phyloP scores from a whole-genome alignment of 2,329 filamentous ascomycete species.

The Arachnopeziza araneosa region DNA sequence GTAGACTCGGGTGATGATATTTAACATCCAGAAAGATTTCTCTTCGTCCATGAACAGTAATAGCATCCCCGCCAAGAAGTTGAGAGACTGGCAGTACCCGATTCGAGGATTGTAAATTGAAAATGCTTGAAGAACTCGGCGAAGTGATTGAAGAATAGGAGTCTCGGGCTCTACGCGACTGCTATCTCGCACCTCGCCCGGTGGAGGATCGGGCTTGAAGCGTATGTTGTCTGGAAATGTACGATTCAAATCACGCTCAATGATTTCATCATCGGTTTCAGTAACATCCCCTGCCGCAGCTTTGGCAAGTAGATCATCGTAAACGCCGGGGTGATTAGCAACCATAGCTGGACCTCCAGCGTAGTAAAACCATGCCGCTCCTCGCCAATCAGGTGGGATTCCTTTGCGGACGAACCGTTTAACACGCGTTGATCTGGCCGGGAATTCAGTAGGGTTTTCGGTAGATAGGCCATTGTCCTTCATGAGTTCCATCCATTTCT shows the following conservation, averaged over 20 bases:
- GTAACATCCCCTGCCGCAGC: conserved; percentile 58
- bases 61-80: conserved; percentile 86
- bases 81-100: conserved; percentile 92
- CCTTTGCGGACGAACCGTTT: conserved; percentile 91
- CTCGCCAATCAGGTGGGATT: conserved; percentile 87
- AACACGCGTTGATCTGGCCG: conserved; percentile 72
- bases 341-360: conserved; percentile 79
- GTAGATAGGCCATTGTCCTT: conserved; percentile 70
- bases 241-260: conserved; percentile 87
- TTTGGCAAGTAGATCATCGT: conserved; percentile 58
- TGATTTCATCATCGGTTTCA: conserved; percentile 76
- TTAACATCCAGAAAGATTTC: conserved; percentile 86
- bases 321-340: conserved; percentile 69
- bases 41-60: conserved; percentile 87
- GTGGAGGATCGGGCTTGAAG: conserved; percentile 62
- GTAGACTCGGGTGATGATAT: conserved; percentile 83
- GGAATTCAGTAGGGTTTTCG: conserved; percentile 69
- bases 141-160: conserved; percentile 71
- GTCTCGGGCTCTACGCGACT: conserved; percentile 49
- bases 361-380: conserved; percentile 97
- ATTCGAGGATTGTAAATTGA: conserved; percentile 86
- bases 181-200: conserved; percentile 30
- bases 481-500: conserved; percentile 78
- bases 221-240: conserved; percentile 92
- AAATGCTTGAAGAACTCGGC: conserved; percentile 83